Evolutionary conservation across 2,329 filamentous ascomycete species (phyloP), one percentile per base, ranked within the genome.

Genomic region (Colletotrichum shisoi): DNA sequence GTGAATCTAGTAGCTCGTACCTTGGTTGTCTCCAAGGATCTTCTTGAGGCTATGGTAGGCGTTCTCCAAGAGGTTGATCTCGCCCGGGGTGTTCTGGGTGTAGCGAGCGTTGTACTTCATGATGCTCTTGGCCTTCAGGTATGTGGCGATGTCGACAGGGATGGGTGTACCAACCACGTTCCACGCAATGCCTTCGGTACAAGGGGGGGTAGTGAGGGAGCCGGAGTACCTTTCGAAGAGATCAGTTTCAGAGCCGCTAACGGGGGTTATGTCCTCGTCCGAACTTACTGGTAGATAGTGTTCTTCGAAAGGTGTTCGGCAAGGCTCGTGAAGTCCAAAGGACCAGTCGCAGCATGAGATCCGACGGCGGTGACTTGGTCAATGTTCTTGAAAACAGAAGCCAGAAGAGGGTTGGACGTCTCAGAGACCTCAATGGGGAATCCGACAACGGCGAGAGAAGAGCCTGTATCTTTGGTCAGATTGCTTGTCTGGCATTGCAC

Each of bases 161-260:
- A 87, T 73, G 42, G 82, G 80, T 57, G 83, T 70, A 67, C 79
- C 77, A 69, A 82, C 82, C 51, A 87, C 75, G 52, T 85, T 76
- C 80, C 85, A 88, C 8, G 75, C 78, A 13, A 89, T 78, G 27
- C 81, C 82, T 74, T 89, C 85, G 12, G 80, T 79, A 76, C 87
- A 89, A 4, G 87, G 87, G n/a, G 87, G 87, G 0, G 86, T 89
- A 49, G 87, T 89, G 52, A 89, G 79, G n/a, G 85, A 87, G 19
- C 87, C 87, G 9, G 76, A 74, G 78, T 89, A 89, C 21, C 76
- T 79, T 34, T 27, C 2, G 15, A 2, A 9, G 12, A 21, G 8
- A 34, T 64, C 39, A 67, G 52, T n/a, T 6, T 19, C 8, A 5
- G 12, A 57, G 46, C 27, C 11, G 7, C n/a, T n/a, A 9, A 15